phyloP scores from a whole-genome alignment of 495 filamentous ascomycete species.

The Penicillium bovifimosum region DNA sequence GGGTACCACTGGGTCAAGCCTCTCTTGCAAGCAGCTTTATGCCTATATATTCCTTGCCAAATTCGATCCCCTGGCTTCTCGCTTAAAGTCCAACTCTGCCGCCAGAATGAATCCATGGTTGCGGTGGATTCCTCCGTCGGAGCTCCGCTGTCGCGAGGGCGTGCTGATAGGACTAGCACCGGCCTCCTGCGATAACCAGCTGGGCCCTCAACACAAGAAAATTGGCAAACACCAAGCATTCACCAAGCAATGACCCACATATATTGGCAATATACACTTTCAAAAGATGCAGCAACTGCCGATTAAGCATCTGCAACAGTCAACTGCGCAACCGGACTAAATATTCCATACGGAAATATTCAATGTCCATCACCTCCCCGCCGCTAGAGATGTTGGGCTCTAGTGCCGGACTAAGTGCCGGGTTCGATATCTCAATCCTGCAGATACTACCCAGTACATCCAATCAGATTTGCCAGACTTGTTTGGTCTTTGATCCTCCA shows the following conservation, averaged over 20 bases:
- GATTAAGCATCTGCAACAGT: background rate
- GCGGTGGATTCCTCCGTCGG: slow-evolving; percentile 1
- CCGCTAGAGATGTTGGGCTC: background rate
- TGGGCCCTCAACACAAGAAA: background rate
- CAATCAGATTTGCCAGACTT: background rate
- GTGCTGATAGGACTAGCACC: background rate
- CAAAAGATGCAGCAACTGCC: background rate
- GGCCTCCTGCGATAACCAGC: background rate
- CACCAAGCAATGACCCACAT: background rate
- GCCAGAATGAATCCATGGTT: background rate
- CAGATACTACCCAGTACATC: background rate
- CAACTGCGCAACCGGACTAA: background rate
- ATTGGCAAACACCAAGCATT: background rate
- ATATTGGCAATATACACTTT: background rate
- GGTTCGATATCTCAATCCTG: background rate
- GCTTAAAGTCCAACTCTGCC: background rate
- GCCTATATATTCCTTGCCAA: background rate
- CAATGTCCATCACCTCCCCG: background rate
- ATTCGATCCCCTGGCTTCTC: background rate
- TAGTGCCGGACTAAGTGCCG: background rate
- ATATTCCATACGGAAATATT: background rate
- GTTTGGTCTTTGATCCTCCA: background rate
- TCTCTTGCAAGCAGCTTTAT: background rate
- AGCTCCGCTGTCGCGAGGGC: slow-evolving; percentile 2
- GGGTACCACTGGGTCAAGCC: background rate